A percentile compares a stretch with the other conserved stretches of the same genome.
phyloP scores from a whole-genome alignment of 257 asterid genomes.

The Vinca minor region DNA sequence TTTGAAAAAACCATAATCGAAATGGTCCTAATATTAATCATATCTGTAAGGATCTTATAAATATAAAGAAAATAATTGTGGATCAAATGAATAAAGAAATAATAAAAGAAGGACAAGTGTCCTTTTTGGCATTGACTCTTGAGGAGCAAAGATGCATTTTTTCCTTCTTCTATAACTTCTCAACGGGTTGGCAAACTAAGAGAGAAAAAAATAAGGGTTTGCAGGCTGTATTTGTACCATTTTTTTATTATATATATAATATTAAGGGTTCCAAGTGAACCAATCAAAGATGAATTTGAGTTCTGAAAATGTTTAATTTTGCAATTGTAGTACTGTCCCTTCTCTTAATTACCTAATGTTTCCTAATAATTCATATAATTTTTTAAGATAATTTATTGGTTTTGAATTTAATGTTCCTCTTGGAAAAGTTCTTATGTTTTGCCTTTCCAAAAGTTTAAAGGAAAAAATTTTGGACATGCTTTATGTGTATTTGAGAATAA shows the following conservation, averaged over 20 bases:
- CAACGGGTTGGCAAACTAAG: slow-evolving; percentile 49
- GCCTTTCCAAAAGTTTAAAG: too few species aligned
- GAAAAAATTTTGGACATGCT: too few species aligned
- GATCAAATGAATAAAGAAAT: slow-evolving; percentile 22
- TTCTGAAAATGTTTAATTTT: neutral
- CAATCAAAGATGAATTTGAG: neutral
- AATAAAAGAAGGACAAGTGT: slow-evolving; percentile 36
- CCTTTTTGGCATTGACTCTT: slow-evolving; percentile 42
- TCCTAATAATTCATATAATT: neutral
- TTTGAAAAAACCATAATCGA: slow-evolving; percentile 14
- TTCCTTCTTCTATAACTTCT: slow-evolving; percentile 12
- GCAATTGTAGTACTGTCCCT: neutral
- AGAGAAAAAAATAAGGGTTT: slow-evolving; percentile 4
- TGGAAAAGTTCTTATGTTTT: too few species aligned
- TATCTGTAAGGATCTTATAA: slow-evolving; percentile 12
- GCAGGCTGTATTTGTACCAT: slow-evolving; percentile 2
- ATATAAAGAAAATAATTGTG: slow-evolving; percentile 17
- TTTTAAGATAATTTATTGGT: neutral
- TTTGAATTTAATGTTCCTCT: too few species aligned
- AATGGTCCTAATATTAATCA: slow-evolving; percentile 18
- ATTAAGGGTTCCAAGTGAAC: neutral
- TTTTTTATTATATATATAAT: too few species aligned
- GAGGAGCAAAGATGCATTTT: slow-evolving; percentile 21
- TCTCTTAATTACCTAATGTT: slow-evolving; percentile 7
- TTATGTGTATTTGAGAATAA: too few species aligned